Conservation (phyloP, 345 rosid species). For the Syzygium jambos region DNA sequence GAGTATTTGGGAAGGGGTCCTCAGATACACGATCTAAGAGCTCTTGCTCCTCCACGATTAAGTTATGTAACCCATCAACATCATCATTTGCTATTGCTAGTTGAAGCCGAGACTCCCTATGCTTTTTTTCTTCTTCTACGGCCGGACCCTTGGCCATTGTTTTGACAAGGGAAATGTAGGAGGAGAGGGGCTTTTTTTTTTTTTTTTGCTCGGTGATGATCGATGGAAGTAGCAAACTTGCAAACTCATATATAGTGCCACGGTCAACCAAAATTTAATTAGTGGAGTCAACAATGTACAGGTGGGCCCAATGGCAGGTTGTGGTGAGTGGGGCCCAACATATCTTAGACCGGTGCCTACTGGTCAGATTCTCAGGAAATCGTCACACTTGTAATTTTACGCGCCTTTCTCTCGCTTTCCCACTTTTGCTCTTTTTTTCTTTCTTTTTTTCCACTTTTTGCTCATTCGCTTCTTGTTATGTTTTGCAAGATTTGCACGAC, state of each 20-base stretch:
- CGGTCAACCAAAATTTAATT: background rate
- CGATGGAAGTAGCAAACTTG: background rate
- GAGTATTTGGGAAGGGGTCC: background rate
- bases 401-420: background rate
- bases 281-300: background rate
- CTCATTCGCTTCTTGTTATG: background rate
- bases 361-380: background rate
- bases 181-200: background rate
- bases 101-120: background rate
- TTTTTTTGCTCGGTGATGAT: background rate
- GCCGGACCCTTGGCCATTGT: background rate
- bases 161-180: background rate
- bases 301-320: background rate
- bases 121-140: background rate
- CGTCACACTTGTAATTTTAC: background rate
- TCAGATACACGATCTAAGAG: background rate
- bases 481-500: background rate
- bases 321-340: background rate
- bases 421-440: background rate
- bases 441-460: background rate
- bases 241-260: background rate
- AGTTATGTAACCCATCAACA: background rate
- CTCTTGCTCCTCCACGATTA: accelerated
- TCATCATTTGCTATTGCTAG: background rate
- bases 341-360: background rate